Percentiles rank a stretch among this genome's conserved stretches.
phyloP scores from a whole-genome alignment of 1,284 basidiomycete species.

The Irpex lacteus region DNA sequence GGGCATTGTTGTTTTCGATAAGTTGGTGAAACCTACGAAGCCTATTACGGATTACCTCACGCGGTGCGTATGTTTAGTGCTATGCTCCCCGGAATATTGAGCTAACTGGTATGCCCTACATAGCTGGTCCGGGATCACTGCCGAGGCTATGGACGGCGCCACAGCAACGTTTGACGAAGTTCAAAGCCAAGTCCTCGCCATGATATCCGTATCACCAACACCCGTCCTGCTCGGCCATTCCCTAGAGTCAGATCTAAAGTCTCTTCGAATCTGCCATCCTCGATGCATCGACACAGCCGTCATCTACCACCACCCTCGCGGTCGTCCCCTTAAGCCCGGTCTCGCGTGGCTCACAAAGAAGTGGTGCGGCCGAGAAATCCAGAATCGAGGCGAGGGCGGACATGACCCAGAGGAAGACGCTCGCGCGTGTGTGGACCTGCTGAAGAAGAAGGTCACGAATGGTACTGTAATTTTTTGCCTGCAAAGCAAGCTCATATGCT shows the following conservation, averaged over 20 bases:
- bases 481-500: neutral
- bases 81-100: too few species aligned
- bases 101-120: too few species aligned
- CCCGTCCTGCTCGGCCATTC: slow-evolving; percentile 93
- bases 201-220: slow-evolving; percentile 53
- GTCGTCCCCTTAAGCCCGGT: slow-evolving; percentile 86
- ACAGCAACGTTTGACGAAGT: slow-evolving; percentile 78
- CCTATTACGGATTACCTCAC: slow-evolving; percentile 88
- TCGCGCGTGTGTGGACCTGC: slow-evolving; percentile 77
- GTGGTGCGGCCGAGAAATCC: slow-evolving; percentile 86
- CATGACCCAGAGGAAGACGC: slow-evolving; percentile 95
- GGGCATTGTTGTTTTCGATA: slow-evolving; percentile 76
- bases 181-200: slow-evolving; percentile 61
- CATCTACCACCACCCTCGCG: slow-evolving; percentile 85
- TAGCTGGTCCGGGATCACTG: slow-evolving; percentile 92
- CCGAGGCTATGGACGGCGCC: slow-evolving; percentile 60
- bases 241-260: slow-evolving; percentile 86
- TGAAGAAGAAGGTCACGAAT: slow-evolving; percentile 76
- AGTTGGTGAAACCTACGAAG: slow-evolving; percentile 81
- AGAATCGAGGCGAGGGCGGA: slow-evolving; percentile 72
- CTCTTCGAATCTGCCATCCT: slow-evolving; percentile 80
- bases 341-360: slow-evolving; percentile 91
- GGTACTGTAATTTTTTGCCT: slow-evolving; percentile 34
- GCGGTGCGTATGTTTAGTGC: slow-evolving; percentile 51
- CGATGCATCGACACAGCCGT: slow-evolving; percentile 88